Conservation (phyloP, 2,329 filamentous ascomycete genomes). For the Epichloe gansuensis region DNA sequence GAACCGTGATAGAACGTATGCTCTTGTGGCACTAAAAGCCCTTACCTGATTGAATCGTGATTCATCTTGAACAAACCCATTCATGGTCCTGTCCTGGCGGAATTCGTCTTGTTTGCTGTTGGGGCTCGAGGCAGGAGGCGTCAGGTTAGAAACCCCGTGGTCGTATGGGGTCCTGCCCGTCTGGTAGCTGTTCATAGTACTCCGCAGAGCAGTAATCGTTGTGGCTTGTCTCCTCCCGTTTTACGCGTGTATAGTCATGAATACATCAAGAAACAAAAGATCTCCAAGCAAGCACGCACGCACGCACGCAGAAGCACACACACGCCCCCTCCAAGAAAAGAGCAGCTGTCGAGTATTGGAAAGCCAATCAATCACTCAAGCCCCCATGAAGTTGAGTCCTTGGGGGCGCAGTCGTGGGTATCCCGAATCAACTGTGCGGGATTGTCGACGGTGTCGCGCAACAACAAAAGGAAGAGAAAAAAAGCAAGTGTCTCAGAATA, state of each 20-base stretch:
- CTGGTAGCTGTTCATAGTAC: conserved; percentile 28
- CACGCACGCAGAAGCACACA: no score
- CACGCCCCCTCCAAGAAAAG: not conserved
- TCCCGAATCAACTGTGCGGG: not conserved
- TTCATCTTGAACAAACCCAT: conserved; percentile 25
- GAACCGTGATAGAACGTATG: not conserved
- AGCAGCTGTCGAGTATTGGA: conserved; percentile 1
- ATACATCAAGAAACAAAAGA: conserved; percentile 10
- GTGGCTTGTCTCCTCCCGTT: conserved; percentile 2
- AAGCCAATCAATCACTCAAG: conserved; percentile 1
- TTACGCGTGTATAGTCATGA: conserved; percentile 12
- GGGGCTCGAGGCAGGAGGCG: conserved; percentile 24
- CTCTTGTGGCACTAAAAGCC: not conserved
- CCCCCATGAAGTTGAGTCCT: conserved; percentile 2
- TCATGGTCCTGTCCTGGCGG: conserved; percentile 36
- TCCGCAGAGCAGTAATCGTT: not conserved
- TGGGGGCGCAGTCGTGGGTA: not conserved
- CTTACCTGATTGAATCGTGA: conserved; percentile 47
- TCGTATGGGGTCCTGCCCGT: conserved; percentile 23
- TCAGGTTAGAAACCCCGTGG: conserved; percentile 20
- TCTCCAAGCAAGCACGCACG: not conserved
- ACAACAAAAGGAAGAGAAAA: not conserved
- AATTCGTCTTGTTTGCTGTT: conserved; percentile 42
- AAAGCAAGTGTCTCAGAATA: not conserved
- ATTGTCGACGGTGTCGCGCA: not conserved